Conservation (phyloP, 164 flowering plant genomes). For the Aristolochia fimbriata region DNA sequence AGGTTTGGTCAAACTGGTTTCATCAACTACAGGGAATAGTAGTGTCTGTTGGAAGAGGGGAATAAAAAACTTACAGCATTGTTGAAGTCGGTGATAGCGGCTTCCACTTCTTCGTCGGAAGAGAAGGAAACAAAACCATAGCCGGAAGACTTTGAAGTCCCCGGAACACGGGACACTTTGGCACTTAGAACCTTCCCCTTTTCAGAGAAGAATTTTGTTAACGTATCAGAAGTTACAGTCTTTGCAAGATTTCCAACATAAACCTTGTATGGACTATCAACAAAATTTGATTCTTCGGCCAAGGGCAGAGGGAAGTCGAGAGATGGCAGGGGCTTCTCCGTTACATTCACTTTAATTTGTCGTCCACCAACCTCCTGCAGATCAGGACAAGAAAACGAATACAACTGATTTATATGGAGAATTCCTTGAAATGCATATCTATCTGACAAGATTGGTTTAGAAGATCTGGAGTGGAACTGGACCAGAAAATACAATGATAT, state of each 20-base stretch:
- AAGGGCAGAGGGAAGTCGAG: conserved; percentile 38
- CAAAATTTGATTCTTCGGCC: conserved; percentile 64
- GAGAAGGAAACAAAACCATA: conserved; percentile 89
- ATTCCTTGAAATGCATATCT: not conserved
- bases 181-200: conserved; percentile 84
- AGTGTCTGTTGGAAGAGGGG: not conserved
- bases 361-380: conserved; percentile 86
- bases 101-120: conserved; percentile 82
- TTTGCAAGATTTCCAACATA: conserved; percentile 96
- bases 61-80: conserved; percentile 48
- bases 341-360: conserved; percentile 72
- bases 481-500: no score
- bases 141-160: conserved; percentile 81
- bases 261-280: conserved; percentile 86
- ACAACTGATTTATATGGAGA: not conserved
- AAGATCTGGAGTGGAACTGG: not conserved
- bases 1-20: not conserved
- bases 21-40: no score
- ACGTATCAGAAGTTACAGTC: conserved; percentile 65
- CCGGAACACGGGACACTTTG: conserved; percentile 69
- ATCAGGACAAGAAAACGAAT: not conserved
- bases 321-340: conserved; percentile 62
- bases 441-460: not conserved
- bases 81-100: conserved; percentile 70
- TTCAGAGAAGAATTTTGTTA: conserved; percentile 61